Percentiles rank a stretch among this genome's conserved stretches.
These are phyloP conservation scores for Mycena galopus DNA, from an alignment of 768 basidiomycete species.

Conservation along the genomic window DNA sequence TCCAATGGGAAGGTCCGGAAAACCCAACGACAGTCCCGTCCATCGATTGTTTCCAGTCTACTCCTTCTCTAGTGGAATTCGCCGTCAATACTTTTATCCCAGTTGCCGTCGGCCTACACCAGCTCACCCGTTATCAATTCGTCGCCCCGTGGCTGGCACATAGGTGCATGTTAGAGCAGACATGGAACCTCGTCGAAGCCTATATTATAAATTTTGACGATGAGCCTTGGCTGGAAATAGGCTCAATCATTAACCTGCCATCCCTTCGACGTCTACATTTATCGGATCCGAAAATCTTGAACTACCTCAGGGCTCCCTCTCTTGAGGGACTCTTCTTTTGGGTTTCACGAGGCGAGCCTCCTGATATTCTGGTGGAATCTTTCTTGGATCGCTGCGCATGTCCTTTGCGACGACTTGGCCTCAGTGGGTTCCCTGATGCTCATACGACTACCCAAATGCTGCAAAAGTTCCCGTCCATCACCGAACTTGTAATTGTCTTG, in stretches of 20 bases:
- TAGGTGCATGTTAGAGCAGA: neutral
- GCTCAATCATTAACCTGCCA: neutral
- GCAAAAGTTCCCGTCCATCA: neutral
- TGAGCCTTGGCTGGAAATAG: neutral
- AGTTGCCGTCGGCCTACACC: neutral
- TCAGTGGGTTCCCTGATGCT: neutral
- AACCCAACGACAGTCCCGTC: neutral
- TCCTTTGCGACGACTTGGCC: neutral
- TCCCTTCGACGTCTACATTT: neutral
- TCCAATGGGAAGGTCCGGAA: neutral
- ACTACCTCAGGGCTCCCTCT: neutral
- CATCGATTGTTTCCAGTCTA: conserved; percentile 4
- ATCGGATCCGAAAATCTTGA: neutral
- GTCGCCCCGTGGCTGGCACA: conserved; percentile 17
- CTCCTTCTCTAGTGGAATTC: neutral
- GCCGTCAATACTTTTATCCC: neutral
- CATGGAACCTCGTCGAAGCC: conserved; percentile 7
- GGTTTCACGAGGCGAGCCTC: neutral
- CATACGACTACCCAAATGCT: neutral
- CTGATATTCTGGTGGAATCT: neutral
- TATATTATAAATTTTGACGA: neutral
- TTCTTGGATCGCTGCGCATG: neutral
- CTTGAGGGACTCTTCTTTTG: neutral
- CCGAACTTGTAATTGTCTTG: neutral
- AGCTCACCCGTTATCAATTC: conserved; percentile 3